Percentiles rank a stretch among this genome's conserved stretches.
These are phyloP conservation scores for Amanita pseudoporphyria DNA, from an alignment of 768 basidiomycete genomes.

Conservation along the genomic window DNA sequence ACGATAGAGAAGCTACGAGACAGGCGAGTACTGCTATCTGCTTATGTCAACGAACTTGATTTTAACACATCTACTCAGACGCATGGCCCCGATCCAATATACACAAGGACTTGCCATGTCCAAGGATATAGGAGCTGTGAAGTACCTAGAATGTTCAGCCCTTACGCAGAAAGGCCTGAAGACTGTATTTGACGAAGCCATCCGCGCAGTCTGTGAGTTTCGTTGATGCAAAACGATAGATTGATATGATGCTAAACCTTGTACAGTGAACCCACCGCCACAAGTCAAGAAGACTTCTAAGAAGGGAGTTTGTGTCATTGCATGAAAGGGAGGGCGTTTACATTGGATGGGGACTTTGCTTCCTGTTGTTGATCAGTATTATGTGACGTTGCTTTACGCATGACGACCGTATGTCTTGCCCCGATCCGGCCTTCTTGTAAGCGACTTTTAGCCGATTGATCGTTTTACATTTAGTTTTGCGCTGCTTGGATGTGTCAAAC, in stretches of 20 bases:
- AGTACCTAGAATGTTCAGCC: slow-evolving; percentile 93
- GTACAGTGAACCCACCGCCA: slow-evolving; percentile 66
- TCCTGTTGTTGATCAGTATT: slow-evolving; percentile 22
- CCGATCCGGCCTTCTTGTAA: slow-evolving; percentile 1
- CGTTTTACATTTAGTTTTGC: neutral
- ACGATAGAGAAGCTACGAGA: slow-evolving; percentile 92
- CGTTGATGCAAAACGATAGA: neutral
- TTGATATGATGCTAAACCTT: neutral
- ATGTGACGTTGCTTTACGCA: slow-evolving; percentile 62
- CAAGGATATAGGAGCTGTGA: slow-evolving; percentile 91
- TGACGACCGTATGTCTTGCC: slow-evolving; percentile 47
- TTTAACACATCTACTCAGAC: slow-evolving; percentile 31
- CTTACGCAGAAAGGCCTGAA: slow-evolving; percentile 98
- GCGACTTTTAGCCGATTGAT: neutral
- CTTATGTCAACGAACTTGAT: neutral
- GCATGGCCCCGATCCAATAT: slow-evolving; percentile 94
- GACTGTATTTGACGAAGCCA: slow-evolving; percentile 98
- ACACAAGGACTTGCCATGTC: slow-evolving; percentile 85
- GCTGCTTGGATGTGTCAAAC: too few relatives aligned
- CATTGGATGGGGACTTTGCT: too few relatives aligned
- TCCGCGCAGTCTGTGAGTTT: slow-evolving; percentile 85
- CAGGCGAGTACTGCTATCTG: slow-evolving; percentile 37
- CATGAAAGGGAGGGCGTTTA: slow-evolving; percentile 33
- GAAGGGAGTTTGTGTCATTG: slow-evolving; percentile 56
- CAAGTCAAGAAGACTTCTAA: slow-evolving; percentile 45